phyloP scores from a whole-genome alignment of 352 stramenopile species.

The Peronospora tabacina region DNA sequence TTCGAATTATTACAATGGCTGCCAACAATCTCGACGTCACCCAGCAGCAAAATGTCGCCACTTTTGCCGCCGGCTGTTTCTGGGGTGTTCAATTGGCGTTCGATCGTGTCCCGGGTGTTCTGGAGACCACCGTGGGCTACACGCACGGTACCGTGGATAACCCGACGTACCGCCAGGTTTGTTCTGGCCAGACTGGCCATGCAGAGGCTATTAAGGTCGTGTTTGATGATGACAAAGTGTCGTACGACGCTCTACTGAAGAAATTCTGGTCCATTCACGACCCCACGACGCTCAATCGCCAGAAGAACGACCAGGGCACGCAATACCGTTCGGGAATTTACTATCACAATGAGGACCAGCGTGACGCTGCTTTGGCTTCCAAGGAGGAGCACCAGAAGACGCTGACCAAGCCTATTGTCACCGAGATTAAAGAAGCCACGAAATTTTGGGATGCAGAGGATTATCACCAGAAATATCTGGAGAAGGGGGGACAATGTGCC shows the following conservation, averaged over 20 bases:
- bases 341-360: slow-evolving; percentile 89
- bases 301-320: slow-evolving; percentile 87
- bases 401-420: slow-evolving; percentile 83
- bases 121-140: slow-evolving; percentile 88
- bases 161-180: slow-evolving; percentile 90
- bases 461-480: slow-evolving; percentile 95
- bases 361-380: slow-evolving; percentile 47
- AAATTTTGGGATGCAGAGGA: slow-evolving; percentile 92
- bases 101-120: slow-evolving; percentile 90
- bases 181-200: slow-evolving; percentile 85
- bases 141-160: slow-evolving; percentile 70
- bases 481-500: slow-evolving; percentile 91
- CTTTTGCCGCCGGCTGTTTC: slow-evolving; percentile 96
- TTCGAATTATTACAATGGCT: slow-evolving; percentile 25
- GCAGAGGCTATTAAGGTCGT: slow-evolving; percentile 91
- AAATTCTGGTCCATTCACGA: slow-evolving; percentile 89
- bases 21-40: background rate
- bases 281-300: slow-evolving; percentile 86
- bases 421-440: slow-evolving; percentile 82
- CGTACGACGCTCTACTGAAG: slow-evolving; percentile 64
- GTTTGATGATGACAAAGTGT: slow-evolving; percentile 86
- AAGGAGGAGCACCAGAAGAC: slow-evolving; percentile 67
- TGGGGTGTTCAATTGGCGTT: slow-evolving; percentile 96
- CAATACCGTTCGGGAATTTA: slow-evolving; percentile 96
- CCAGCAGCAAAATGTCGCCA: slow-evolving; percentile 51